Percentiles rank a stretch among this genome's conserved stretches.
phyloP scores from a whole-genome alignment of 176 grass and related monocot genomes.

The Calamus simplicifolius region DNA sequence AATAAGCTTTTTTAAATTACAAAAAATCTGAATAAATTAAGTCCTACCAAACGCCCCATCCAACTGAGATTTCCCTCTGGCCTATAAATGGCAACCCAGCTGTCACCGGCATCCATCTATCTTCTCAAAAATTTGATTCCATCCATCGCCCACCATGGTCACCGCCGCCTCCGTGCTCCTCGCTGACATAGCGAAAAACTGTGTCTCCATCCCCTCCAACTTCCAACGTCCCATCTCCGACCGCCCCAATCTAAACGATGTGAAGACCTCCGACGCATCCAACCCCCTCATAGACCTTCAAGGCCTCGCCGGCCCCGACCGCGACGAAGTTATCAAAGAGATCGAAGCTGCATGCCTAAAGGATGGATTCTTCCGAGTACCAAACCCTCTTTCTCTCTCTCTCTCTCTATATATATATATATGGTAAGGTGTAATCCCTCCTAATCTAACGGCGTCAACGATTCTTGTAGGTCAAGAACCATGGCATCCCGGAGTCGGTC shows the following conservation, averaged over 20 bases:
- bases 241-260: constrained; percentile 53
- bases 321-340: constrained; percentile 29
- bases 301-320: constrained; percentile 30
- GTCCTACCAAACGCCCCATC: too few species aligned
- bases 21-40: too few species aligned
- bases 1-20: too few species aligned
- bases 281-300: constrained; percentile 64
- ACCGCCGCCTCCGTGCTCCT: constrained; percentile 23
- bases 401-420: not conserved
- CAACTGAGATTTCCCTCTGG: too few species aligned
- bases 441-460: not conserved
- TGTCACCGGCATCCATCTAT: too few species aligned
- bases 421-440: not conserved
- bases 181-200: constrained; percentile 11
- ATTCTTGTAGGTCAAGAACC: constrained; percentile 52
- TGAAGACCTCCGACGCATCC: constrained; percentile 26
- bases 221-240: constrained; percentile 52
- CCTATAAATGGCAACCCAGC: too few species aligned
- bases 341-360: constrained; percentile 55
- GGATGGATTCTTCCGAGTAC: constrained; percentile 79
- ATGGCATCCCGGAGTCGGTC: constrained; percentile 50
- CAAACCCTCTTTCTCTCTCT: not conserved
- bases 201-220: constrained; percentile 34
- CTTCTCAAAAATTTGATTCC: too few species aligned
- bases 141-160: constrained; percentile 13